Base-by-base conservation (phyloP, 768 basidiomycete genomes). In the Mycena capillaripes region DNA sequence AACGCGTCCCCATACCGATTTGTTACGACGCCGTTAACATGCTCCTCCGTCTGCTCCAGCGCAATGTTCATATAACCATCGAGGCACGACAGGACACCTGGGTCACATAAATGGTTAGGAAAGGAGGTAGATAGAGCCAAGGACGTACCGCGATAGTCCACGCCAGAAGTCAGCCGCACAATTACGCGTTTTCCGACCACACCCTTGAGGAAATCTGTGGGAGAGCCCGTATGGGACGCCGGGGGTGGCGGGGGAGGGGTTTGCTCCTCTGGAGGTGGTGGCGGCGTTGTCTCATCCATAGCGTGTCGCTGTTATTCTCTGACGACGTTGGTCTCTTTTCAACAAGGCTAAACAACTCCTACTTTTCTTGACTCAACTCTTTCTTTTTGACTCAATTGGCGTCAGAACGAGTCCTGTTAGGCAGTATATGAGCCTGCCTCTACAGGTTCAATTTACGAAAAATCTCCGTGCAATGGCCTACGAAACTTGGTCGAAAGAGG, bases 41-140 rank as follows among this genome's bases (percentile, higher is more conserved):
- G 91, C 82, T 99, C 98, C 83, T 98, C 96, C 4, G 97, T 98
- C 81, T 98, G 95, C 83, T 99, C 98, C 40, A 99, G 84, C 17
- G 96, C 98, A 59, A 99, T 97, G 83, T 99, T 99, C 98, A 99
- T 99, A 82, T 98, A 99, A 0, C 97, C 97, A 82, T 99, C 98
- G 27, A 99, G 88, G 78, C 98, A 99, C 4, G 96, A 97, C 17
- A 99, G 84, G 4, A 97, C 88, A 23, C 97, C 97, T 99, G 70
- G 7, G 38, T 40, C 44, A 29, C 32, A 19, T n/a, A n/a, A 23
- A 23, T 60, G 19, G 14, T 65, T 32, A 55, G 53, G 58, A 10
- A 21, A 58, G 27, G 16, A 16, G 19, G 52, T 1, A 70, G 14
- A 8, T 7, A 30, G 4, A 23, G 53, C n/a, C 46, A 48, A 36